These are phyloP conservation scores for Aspergillus sclerotiicarbonarius DNA, from an alignment of 495 filamentous ascomycete genomes.

Conservation along the genomic window DNA sequence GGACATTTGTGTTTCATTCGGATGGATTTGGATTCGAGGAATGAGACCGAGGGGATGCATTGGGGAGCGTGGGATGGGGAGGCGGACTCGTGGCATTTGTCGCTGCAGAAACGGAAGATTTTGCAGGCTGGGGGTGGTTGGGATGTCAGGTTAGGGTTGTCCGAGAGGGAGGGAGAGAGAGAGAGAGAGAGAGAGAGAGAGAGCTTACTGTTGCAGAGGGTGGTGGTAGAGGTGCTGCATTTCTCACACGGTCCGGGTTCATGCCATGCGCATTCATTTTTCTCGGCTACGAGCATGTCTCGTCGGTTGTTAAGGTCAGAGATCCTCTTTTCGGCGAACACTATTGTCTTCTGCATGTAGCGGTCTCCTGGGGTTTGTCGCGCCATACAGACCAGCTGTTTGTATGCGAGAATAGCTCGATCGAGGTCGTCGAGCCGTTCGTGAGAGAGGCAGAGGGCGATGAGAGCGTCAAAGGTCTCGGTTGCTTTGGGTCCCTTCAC, in stretches of 20 bases:
- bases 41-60: slow-evolving; percentile 32
- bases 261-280: slow-evolving; percentile 26
- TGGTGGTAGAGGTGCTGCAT: slow-evolving; percentile 20
- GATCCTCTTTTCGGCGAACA: slow-evolving; percentile 28
- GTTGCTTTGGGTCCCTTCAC: slow-evolving; percentile 25
- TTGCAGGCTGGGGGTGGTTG: slow-evolving; percentile 24
- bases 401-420: slow-evolving; percentile 30
- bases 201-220: slow-evolving; percentile 31
- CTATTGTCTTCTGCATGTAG: slow-evolving; percentile 24
- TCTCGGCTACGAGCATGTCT: slow-evolving; percentile 25
- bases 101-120: slow-evolving; percentile 32
- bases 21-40: slow-evolving; percentile 33
- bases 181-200: not conserved
- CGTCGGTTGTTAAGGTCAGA: slow-evolving; percentile 26
- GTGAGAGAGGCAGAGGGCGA: slow-evolving; percentile 28
- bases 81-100: slow-evolving; percentile 22
- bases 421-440: slow-evolving; percentile 31
- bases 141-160: slow-evolving; percentile 1
- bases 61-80: slow-evolving; percentile 13
- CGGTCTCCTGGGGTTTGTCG: slow-evolving; percentile 21
- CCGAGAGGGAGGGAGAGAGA: not conserved
- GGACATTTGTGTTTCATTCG: slow-evolving; percentile 28
- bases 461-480: slow-evolving; percentile 31
- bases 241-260: slow-evolving; percentile 21
- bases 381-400: slow-evolving; percentile 29